Conservation (phyloP, 2,329 filamentous ascomycete species). For the Monilinia laxa region DNA sequence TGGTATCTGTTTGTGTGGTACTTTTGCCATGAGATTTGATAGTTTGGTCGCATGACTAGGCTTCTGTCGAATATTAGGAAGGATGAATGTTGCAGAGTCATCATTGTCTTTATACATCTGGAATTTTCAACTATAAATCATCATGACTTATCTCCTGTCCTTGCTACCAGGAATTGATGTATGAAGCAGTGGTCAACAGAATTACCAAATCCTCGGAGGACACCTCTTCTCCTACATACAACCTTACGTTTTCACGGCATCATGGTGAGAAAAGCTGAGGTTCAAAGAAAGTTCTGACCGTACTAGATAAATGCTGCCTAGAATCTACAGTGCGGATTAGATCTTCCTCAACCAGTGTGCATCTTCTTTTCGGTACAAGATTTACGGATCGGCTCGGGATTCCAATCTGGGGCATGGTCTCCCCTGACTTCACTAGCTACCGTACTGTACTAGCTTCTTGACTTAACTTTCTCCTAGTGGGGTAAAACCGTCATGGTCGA, state of each 20-base stretch:
- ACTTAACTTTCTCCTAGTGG: not conserved
- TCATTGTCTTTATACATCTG: not conserved
- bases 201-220: not conserved
- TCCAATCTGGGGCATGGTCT: constrained; percentile 9
- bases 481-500: constrained; percentile 7
- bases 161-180: not conserved
- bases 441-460: not conserved
- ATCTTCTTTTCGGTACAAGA: not conserved
- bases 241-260: constrained; percentile 7
- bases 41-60: not conserved
- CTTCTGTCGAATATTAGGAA: not conserved
- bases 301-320: too few species aligned
- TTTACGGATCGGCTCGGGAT: constrained; percentile 11
- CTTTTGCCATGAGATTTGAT: not conserved
- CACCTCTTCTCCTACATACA: not conserved
- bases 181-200: not conserved
- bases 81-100: not conserved
- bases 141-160: not conserved
- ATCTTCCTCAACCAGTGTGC: not conserved
- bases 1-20: not conserved
- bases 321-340: not conserved
- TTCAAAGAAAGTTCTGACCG: constrained; percentile 1
- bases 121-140: not conserved
- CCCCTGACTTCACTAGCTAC: constrained; percentile 1
- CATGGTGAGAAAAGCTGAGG: not conserved